These are phyloP conservation scores for Boletus rex-veris DNA, from an alignment of 768 basidiomycete species.

Conservation along the genomic window DNA sequence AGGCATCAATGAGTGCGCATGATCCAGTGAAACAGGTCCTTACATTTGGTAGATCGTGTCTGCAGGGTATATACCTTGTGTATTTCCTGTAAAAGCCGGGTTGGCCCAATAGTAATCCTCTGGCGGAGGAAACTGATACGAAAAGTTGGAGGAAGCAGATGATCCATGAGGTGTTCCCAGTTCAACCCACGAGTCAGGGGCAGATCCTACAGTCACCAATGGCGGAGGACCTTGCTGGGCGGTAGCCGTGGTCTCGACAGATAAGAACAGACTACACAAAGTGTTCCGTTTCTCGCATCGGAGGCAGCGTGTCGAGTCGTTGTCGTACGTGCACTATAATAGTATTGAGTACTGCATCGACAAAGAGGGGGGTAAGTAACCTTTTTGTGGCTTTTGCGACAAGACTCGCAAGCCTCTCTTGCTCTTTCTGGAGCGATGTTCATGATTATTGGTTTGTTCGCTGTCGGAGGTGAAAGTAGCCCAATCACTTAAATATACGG, in stretches of 20 bases:
- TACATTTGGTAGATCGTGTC: slow-evolving; percentile 7
- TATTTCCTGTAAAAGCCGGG: neutral
- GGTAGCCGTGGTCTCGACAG: neutral
- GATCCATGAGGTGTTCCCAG: slow-evolving; percentile 1
- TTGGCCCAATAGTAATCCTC: neutral
- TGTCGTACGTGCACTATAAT: slow-evolving; percentile 19
- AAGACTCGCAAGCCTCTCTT: slow-evolving; percentile 23
- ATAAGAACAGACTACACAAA: slow-evolving; percentile 16
- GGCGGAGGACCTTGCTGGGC: slow-evolving; percentile 6
- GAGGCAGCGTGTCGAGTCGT: slow-evolving; percentile 7
- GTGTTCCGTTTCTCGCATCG: slow-evolving; percentile 15
- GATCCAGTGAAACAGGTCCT: neutral
- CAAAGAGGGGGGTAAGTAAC: slow-evolving; percentile 1
- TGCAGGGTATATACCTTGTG: slow-evolving; percentile 6
- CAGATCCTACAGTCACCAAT: neutral
- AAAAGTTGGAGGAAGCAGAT: slow-evolving; percentile 1
- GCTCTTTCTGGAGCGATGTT: slow-evolving; percentile 21
- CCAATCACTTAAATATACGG: slow-evolving; percentile 20
- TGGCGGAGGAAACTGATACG: neutral
- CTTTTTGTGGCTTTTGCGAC: slow-evolving; percentile 26
- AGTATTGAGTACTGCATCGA: neutral
- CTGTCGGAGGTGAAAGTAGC: neutral
- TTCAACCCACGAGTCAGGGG: slow-evolving; percentile 5
- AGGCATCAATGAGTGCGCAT: neutral
- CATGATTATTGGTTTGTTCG: slow-evolving; percentile 15